Conservation (phyloP, 83 land plant genomes). For the Diphasiastrum complanatum region DNA sequence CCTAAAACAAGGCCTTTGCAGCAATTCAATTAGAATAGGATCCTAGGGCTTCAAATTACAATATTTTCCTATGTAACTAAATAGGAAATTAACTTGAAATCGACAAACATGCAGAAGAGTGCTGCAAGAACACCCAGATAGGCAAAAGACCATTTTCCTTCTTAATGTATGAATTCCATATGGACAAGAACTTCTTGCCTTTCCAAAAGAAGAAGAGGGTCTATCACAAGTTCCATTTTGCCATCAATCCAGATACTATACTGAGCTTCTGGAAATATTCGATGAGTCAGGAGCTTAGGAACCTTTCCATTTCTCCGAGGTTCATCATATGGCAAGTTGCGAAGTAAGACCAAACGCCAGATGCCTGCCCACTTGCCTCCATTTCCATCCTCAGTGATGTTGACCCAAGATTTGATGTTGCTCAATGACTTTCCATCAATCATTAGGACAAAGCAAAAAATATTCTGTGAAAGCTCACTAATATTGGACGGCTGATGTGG, state of each 20-base stretch:
- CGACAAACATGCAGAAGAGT: too few species aligned
- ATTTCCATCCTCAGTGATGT: slow-evolving; percentile 35
- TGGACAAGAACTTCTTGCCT: slow-evolving; percentile 39
- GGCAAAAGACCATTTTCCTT: neutral
- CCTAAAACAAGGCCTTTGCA: too few species aligned
- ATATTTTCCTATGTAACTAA: too few species aligned
- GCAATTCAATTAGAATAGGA: too few species aligned
- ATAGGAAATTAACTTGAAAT: too few species aligned
- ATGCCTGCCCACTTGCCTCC: slow-evolving; percentile 88
- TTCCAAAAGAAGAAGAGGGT: slow-evolving; percentile 92
- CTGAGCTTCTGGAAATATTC: slow-evolving; percentile 78
- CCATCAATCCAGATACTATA: slow-evolving; percentile 99
- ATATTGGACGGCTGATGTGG: slow-evolving; percentile 94
- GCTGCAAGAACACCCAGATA: too few species aligned
- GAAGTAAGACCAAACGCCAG: slow-evolving; percentile 72
- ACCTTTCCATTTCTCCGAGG: slow-evolving; percentile 96
- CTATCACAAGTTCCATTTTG: slow-evolving; percentile 90
- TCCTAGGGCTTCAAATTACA: too few species aligned
- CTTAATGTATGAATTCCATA: neutral
- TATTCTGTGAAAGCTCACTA: slow-evolving; percentile 56
- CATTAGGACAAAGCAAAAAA: slow-evolving; percentile 93
- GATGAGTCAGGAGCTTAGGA: slow-evolving; percentile 83
- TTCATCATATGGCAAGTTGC: slow-evolving; percentile 82
- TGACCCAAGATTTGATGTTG: slow-evolving; percentile 47
- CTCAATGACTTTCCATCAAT: slow-evolving; percentile 70